These are phyloP conservation scores for Pezicula neosporulosa DNA, from an alignment of 2,329 filamentous ascomycete species.

Conservation along the genomic window DNA sequence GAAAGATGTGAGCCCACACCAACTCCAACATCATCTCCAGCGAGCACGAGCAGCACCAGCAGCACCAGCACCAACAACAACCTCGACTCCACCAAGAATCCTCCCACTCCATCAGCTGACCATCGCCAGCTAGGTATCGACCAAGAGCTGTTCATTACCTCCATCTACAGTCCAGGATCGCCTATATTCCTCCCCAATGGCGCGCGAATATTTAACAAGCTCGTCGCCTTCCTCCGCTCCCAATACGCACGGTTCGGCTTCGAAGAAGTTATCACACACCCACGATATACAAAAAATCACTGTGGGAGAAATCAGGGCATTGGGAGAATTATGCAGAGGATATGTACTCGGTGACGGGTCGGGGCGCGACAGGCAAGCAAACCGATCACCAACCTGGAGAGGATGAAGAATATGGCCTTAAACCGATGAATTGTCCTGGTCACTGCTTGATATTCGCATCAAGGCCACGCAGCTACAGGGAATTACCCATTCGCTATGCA, in stretches of 20 bases:
- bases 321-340: slow-evolving; percentile 89
- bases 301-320: slow-evolving; percentile 85
- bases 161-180: slow-evolving; percentile 78
- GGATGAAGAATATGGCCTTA: slow-evolving; percentile 74
- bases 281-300: slow-evolving; percentile 83
- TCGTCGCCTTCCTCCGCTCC: slow-evolving; percentile 75
- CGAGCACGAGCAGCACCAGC: too few relatives aligned
- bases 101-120: slow-evolving; percentile 34
- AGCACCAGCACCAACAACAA: not conserved
- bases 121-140: slow-evolving; percentile 58
- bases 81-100: slow-evolving; percentile 11
- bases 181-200: slow-evolving; percentile 83
- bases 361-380: slow-evolving; percentile 22
- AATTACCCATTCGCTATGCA: slow-evolving; percentile 79
- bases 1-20: slow-evolving; percentile 22
- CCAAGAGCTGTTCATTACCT: slow-evolving; percentile 77
- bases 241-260: slow-evolving; percentile 86
- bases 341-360: slow-evolving; percentile 77
- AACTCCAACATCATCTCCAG: not conserved
- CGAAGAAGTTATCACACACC: slow-evolving; percentile 87
- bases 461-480: slow-evolving; percentile 69
- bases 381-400: slow-evolving; percentile 45
- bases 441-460: slow-evolving; percentile 83
- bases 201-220: slow-evolving; percentile 77
- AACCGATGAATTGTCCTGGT: slow-evolving; percentile 91